phyloP scores from a whole-genome alignment of 1,284 basidiomycete species.

The Naganishia liquefaciens region DNA sequence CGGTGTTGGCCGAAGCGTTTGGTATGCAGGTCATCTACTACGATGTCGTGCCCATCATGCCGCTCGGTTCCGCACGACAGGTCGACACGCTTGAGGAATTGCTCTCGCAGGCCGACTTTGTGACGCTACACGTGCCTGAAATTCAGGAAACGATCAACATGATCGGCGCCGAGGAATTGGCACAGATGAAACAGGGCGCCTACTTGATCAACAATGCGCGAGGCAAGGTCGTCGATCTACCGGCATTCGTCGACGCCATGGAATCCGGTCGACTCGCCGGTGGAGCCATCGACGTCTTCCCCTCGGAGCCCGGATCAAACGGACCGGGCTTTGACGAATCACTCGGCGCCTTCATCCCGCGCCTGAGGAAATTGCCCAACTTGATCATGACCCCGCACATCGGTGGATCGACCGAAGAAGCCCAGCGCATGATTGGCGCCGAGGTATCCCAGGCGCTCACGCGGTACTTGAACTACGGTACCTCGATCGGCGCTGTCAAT shows the following conservation, averaged over 20 bases:
- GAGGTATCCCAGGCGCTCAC: constrained; percentile 85
- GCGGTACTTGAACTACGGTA: constrained; percentile 91
- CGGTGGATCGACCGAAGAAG: constrained; percentile 98
- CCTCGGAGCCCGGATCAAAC: constrained; percentile 86
- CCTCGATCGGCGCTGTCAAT: constrained; percentile 90
- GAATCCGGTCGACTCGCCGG: constrained; percentile 86
- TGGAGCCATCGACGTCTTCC: constrained; percentile 94
- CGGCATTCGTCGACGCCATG: constrained; percentile 79
- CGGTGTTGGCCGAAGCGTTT: constrained; percentile 93
- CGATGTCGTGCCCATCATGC: constrained; percentile 97
- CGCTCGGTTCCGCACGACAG: constrained; percentile 89
- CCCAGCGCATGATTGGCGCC: constrained; percentile 94
- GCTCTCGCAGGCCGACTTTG: constrained; percentile 81
- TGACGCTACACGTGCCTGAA: constrained; percentile 96
- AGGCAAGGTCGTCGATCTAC: constrained; percentile 92
- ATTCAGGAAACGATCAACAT: constrained; percentile 93
- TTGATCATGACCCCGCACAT: constrained; percentile 97
- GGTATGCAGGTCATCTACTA: constrained; percentile 96
- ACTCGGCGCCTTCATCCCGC: constrained; percentile 76
- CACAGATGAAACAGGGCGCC: constrained; percentile 90
- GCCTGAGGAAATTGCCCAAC: constrained; percentile 74
- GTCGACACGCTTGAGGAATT: constrained; percentile 79
- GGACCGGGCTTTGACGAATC: constrained; percentile 80
- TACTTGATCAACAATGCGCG: constrained; percentile 99
- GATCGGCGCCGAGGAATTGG: constrained; percentile 76